Evolutionary conservation across 148 eudicot species (phyloP).

Genomic region (Cornus controversa): DNA sequence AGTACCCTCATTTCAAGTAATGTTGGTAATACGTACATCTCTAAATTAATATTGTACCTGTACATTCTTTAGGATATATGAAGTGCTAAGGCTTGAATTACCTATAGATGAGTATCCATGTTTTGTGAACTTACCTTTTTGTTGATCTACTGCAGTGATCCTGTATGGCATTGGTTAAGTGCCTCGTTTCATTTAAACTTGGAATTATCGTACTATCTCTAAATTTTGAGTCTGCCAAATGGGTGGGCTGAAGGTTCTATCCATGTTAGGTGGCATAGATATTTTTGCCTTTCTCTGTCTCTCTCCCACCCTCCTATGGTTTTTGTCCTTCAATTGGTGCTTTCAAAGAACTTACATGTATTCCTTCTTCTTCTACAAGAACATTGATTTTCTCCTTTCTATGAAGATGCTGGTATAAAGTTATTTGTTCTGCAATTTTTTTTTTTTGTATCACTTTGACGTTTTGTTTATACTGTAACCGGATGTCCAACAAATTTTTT

Average conservation of each 20-base stretch:
- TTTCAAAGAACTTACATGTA: background rate
- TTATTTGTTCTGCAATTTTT: too few species aligned
- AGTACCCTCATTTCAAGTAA: too few species aligned
- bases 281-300: background rate
- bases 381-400: background rate
- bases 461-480: background rate
- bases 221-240: background rate
- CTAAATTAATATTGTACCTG: background rate
- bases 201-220: background rate
- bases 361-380: background rate
- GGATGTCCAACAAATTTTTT: background rate
- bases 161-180: background rate
- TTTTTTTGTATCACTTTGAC: background rate
- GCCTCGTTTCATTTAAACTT: background rate
- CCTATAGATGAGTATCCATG: too few species aligned
- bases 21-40: too few species aligned
- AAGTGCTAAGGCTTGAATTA: too few species aligned
- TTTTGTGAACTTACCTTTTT: too few species aligned
- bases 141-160: too few species aligned
- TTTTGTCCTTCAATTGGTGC: background rate
- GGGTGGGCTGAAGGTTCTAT: too few species aligned
- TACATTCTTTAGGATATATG: too few species aligned
- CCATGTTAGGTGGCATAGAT: background rate
- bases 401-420: background rate
- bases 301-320: background rate